Base-by-base conservation (phyloP, 306 rosid genomes). In the Mimosa pudica region DNA sequence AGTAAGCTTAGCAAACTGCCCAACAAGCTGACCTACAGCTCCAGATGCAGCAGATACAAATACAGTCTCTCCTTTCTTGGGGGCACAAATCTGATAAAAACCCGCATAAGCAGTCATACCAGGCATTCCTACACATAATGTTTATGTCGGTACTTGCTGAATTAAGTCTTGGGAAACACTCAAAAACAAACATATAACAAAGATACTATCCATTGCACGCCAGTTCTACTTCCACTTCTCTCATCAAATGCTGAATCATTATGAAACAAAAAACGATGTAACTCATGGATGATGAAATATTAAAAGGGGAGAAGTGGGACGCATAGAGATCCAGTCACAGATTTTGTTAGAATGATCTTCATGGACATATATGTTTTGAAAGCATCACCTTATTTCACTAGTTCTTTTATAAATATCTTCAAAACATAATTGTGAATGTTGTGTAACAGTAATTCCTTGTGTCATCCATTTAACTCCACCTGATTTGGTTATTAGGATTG, bases 21-120 rank as follows among this genome's bases (percentile, higher is more conserved):
- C 70, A 35, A 64, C 70, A 64, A 64, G 45, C 10, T 64, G 70
- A 64, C 70, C 70, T 13, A 64, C 70, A 13, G 70, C 70, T 13
- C 70, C 70, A 64, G 46, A 35, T 64, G 70, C 70, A 64, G 70
- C 46, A 6, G 70, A 64, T 64, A 64, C 20, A 52, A 73, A 38
- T 1, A 73, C 49, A 17, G 33, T 16, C 20, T 73, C 77, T 8
- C 77, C 66, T 73, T 73, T 73, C 52, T 73, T 73, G 2, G 77
- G 77, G 33, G 65, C 47, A n/a, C 65, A 52, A 16, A 73, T 42
- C 16, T 73, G 66, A 35, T 30, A n/a, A 52, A 73, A 54, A 0
- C 66, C 77, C n/a, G 6, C 66, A 55, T 33, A 73, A 14, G 77
- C 77, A 52, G 49, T 73, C 35, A 73, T 0, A 14, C 77, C 77